Conservation (phyloP, 371 early-diverging fungal species). For the Nosema muscidifuracis region DNA sequence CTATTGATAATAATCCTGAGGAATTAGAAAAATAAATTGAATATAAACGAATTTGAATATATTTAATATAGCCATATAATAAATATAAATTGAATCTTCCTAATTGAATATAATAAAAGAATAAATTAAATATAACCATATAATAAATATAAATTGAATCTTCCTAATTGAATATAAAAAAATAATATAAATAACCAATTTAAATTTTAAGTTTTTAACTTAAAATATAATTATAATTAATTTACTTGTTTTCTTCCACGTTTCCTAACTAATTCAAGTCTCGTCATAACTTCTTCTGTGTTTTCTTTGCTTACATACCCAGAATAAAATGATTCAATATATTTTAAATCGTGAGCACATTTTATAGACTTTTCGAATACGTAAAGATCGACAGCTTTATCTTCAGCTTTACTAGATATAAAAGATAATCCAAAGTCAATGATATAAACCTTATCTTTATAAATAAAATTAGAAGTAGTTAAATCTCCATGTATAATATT, state of each 20-base stretch:
- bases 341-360: conserved; percentile 72
- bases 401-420: conserved; percentile 75
- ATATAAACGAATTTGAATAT: no score
- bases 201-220: no score
- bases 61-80: no score
- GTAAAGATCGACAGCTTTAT: conserved; percentile 96
- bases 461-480: conserved; percentile 87
- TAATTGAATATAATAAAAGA: no score
- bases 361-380: conserved; percentile 84
- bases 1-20: background rate
- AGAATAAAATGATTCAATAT: conserved; percentile 58
- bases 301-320: conserved; percentile 30
- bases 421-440: conserved; percentile 95
- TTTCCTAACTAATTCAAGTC: conserved; percentile 44
- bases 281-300: conserved; percentile 26
- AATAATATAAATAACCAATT: no score
- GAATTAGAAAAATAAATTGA: background rate
- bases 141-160: no score
- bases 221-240: background rate
- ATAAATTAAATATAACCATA: no score
- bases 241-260: conserved; percentile 58
- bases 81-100: no score
- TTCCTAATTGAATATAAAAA: no score
- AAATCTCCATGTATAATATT: conserved; percentile 91
- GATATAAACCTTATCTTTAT: conserved; percentile 65